Evolutionary conservation across 768 basidiomycete genomes (phyloP).

Genomic region (Lactarius hatsudake): DNA sequence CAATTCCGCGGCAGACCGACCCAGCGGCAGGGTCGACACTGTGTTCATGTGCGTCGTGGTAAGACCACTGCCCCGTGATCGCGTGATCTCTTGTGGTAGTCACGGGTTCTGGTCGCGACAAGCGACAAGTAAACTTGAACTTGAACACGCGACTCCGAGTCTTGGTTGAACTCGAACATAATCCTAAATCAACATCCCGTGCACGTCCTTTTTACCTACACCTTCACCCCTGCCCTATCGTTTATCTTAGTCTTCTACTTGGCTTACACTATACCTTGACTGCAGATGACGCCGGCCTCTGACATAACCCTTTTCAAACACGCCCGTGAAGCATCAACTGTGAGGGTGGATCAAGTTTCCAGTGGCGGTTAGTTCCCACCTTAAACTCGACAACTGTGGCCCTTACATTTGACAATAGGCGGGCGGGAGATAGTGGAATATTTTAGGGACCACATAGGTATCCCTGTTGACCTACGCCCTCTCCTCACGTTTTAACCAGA

Average conservation of each 20-base stretch:
- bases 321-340: constrained; percentile 20
- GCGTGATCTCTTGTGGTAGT: constrained; percentile 15
- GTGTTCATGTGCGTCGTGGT: background rate
- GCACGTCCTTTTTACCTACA: background rate
- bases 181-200: background rate
- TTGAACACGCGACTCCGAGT: background rate
- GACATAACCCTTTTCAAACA: constrained; percentile 20
- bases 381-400: background rate
- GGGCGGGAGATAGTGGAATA: constrained; percentile 51
- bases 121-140: background rate
- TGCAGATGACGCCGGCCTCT: constrained; percentile 3
- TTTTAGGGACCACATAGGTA: constrained; percentile 59
- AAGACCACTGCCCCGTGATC: background rate
- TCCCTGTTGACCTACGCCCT: constrained; percentile 18
- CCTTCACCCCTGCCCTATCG: background rate
- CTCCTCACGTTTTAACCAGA: constrained; percentile 1
- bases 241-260: background rate
- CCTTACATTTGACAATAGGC: constrained; percentile 32
- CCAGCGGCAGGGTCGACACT: constrained; percentile 31
- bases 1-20: constrained; percentile 56
- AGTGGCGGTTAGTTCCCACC: constrained; percentile 18
- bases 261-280: background rate
- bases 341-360: constrained; percentile 24
- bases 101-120: constrained; percentile 18
- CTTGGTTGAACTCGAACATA: constrained; percentile 3